Conservation (phyloP, 2,329 filamentous ascomycete genomes). For the Ophiosphaerella korrae region DNA sequence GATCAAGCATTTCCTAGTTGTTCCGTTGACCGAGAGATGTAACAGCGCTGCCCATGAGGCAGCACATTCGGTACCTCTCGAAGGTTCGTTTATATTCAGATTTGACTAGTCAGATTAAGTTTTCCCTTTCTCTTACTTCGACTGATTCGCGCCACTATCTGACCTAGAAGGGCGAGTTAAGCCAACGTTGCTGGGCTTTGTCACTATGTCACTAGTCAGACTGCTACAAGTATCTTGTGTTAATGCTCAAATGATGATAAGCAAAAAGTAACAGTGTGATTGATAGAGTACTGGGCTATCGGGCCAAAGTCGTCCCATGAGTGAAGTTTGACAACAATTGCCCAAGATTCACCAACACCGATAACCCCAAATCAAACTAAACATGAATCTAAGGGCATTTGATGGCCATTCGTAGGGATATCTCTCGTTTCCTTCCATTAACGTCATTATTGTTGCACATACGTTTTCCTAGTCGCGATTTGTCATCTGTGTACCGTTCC, state of each 20-base stretch:
- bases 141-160: too few relatives aligned
- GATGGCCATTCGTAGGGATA: constrained; percentile 33
- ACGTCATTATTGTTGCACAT: constrained; percentile 22
- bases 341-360: constrained; percentile 16
- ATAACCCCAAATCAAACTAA: constrained; percentile 20
- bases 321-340: not conserved
- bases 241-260: not conserved
- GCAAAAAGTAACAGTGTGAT: not conserved
- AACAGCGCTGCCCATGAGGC: too few relatives aligned
- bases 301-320: not conserved
- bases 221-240: not conserved
- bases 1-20: too few relatives aligned
- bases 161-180: too few relatives aligned
- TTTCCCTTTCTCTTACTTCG: too few relatives aligned
- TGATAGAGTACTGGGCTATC: not conserved
- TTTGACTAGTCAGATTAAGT: too few relatives aligned
- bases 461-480: constrained; percentile 24
- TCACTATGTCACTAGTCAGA: not conserved
- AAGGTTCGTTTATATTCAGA: too few relatives aligned
- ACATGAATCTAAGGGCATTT: constrained; percentile 19
- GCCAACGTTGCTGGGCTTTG: too few relatives aligned
- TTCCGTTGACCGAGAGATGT: too few relatives aligned
- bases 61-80: too few relatives aligned
- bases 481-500: constrained; percentile 28
- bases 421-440: constrained; percentile 27